Conservation (phyloP, 257 asterid species). For the Osmanthus fragrans region DNA sequence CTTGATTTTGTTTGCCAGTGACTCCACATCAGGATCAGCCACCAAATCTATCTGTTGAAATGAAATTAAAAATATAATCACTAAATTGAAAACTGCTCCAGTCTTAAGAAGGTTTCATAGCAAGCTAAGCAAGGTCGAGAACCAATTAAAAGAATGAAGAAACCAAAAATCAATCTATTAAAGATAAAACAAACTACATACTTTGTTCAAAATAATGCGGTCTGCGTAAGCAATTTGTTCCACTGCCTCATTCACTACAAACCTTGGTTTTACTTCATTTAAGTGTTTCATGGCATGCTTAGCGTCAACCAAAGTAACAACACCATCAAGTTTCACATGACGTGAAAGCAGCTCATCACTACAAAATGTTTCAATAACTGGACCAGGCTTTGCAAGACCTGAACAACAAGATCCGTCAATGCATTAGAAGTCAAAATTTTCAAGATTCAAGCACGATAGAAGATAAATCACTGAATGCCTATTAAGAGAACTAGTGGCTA, state of each 20-base stretch:
- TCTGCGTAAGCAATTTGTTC: slow-evolving; percentile 98
- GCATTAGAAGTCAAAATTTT: background rate
- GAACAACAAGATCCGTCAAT: slow-evolving; percentile 28
- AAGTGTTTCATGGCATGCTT: slow-evolving; percentile 75
- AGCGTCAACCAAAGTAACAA: slow-evolving; percentile 88
- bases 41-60: slow-evolving; percentile 79
- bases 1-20: slow-evolving; percentile 65
- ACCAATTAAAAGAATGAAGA: background rate
- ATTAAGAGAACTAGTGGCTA: background rate
- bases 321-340: slow-evolving; percentile 94
- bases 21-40: slow-evolving; percentile 65
- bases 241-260: slow-evolving; percentile 93
- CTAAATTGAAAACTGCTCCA: slow-evolving; percentile 13
- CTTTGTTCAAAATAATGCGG: slow-evolving; percentile 86
- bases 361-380: slow-evolving; percentile 93
- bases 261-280: slow-evolving; percentile 88
- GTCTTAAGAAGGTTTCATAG: slow-evolving; percentile 22
- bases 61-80: slow-evolving; percentile 27
- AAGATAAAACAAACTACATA: slow-evolving; percentile 21
- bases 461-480: background rate
- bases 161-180: background rate
- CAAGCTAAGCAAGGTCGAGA: slow-evolving; percentile 8
- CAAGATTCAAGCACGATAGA: background rate
- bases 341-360: slow-evolving; percentile 81
- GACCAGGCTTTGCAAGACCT: slow-evolving; percentile 99